A percentile compares a stretch with the other conserved stretches of the same genome.
Evolutionary conservation across 2,329 filamentous ascomycete species (phyloP).

Genomic region (Xylaria sp.): DNA sequence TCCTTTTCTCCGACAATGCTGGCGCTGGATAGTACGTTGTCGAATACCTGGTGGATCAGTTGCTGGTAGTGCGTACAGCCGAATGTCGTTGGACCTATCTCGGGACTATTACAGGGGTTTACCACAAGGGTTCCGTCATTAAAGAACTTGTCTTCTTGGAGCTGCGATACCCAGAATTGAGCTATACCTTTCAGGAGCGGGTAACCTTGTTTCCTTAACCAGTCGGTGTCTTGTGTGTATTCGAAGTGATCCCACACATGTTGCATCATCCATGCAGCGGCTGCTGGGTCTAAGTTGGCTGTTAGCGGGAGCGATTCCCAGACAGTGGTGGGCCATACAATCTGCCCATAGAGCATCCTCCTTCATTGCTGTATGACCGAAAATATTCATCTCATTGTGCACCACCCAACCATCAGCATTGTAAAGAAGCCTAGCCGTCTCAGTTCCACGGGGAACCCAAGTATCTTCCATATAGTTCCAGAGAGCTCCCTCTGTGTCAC

Average conservation of each 20-base stretch:
- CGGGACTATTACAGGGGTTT: conserved; percentile 68
- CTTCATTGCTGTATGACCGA: conserved; percentile 62
- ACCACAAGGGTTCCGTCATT: conserved; percentile 64
- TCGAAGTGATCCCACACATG: conserved; percentile 68
- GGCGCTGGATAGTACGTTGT: conserved; percentile 49
- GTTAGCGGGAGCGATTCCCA: not conserved
- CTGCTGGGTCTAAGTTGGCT: conserved; percentile 50
- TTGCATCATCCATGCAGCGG: conserved; percentile 68
- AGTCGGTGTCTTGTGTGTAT: conserved; percentile 59
- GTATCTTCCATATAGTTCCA: conserved; percentile 65
- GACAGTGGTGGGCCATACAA: conserved; percentile 30
- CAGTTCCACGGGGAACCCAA: conserved; percentile 63
- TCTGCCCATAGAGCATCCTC: conserved; percentile 48
- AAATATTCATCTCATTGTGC: conserved; percentile 68
- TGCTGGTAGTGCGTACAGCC: conserved; percentile 66
- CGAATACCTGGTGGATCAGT: conserved; percentile 57
- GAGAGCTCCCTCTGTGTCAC: conserved; percentile 55
- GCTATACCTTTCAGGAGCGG: conserved; percentile 64
- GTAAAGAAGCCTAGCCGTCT: conserved; percentile 65
- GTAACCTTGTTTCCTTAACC: conserved; percentile 61
- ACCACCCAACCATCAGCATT: conserved; percentile 64
- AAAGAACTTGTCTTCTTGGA: conserved; percentile 60
- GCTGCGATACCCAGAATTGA: conserved; percentile 65
- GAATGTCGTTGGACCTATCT: conserved; percentile 65
- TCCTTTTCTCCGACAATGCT: conserved; percentile 43